A percentile compares a stretch with the other conserved stretches of the same genome.
phyloP scores from a whole-genome alignment of 208 protist genomes.

The Acanthamoeba triangularis region DNA sequence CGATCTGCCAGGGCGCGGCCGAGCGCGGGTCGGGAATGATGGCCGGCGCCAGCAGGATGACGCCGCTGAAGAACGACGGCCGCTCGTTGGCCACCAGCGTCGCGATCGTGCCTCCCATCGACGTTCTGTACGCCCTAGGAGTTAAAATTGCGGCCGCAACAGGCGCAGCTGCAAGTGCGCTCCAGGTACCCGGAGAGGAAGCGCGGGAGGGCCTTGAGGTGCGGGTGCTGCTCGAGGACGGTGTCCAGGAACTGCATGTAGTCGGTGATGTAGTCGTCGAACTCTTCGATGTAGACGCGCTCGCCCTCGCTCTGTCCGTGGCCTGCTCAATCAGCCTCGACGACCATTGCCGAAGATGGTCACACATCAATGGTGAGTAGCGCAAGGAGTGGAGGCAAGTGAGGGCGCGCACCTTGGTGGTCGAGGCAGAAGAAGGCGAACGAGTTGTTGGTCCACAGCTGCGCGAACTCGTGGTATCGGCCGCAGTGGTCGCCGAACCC shows the following conservation, averaged over 20 bases:
- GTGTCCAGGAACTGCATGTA: conserved; percentile 6
- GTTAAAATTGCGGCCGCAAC: no score
- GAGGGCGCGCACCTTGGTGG: background rate
- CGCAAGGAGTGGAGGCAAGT: no score
- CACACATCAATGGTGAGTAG: no score
- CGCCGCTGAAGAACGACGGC: conserved; percentile 60
- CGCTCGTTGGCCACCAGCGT: conserved; percentile 34
- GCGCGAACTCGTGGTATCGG: background rate
- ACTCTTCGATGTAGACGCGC: conserved; percentile 27
- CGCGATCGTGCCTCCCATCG: conserved; percentile 63
- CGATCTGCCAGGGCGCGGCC: conserved; percentile 42
- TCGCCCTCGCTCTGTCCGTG: conserved; percentile 65
- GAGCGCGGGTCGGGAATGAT: conserved; percentile 57
- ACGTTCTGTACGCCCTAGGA: no score
- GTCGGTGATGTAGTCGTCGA: conserved; percentile 25
- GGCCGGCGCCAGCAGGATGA: conserved; percentile 27
- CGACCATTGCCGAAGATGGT: no score
- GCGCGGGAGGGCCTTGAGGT: conserved; percentile 36
- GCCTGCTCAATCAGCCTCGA: no score
- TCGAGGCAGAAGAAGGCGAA: conserved; percentile 62
- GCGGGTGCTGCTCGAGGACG: background rate
- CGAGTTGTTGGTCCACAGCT: background rate
- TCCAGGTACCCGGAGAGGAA: conserved; percentile 18
- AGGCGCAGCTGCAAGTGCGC: no score
- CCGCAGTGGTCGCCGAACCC: conserved; percentile 54